phyloP scores from a whole-genome alignment of 371 early-diverging fungal genomes.

The Chytridiales sp. region DNA sequence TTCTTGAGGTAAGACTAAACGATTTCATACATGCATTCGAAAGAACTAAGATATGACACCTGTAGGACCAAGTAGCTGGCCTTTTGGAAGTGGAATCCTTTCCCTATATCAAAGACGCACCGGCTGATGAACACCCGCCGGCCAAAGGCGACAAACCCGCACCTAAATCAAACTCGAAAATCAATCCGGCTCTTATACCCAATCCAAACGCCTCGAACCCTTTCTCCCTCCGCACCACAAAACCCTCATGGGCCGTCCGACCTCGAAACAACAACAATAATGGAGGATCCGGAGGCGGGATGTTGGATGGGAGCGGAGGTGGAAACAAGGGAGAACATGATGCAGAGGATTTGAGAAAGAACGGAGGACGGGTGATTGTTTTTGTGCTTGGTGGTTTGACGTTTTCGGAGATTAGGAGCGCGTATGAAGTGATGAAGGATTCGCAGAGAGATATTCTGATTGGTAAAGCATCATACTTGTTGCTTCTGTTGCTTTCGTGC shows the following conservation, averaged over 20 bases:
- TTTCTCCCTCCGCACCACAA: constrained; percentile 48
- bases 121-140: constrained; percentile 30
- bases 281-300: background rate
- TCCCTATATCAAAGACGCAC: constrained; percentile 45
- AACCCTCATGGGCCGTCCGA: constrained; percentile 44
- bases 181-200: constrained; percentile 22
- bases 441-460: constrained; percentile 71
- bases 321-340: too few species aligned
- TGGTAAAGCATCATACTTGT: constrained; percentile 21
- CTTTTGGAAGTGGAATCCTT: constrained; percentile 34
- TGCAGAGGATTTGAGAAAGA: constrained; percentile 41
- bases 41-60: background rate
- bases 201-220: constrained; percentile 32
- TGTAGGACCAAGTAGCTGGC: constrained; percentile 44
- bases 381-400: constrained; percentile 94
- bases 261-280: constrained; percentile 1
- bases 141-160: constrained; percentile 8
- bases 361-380: constrained; percentile 63
- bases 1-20: constrained; percentile 36
- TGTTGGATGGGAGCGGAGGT: background rate
- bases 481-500: background rate
- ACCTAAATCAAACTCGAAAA: background rate
- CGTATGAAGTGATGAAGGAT: constrained; percentile 75
- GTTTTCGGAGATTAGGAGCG: constrained; percentile 83
- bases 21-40: background rate